These are phyloP conservation scores for Heracleum sosnowskyi DNA, from an alignment of 129 eudicot genomes.

Conservation along the genomic window DNA sequence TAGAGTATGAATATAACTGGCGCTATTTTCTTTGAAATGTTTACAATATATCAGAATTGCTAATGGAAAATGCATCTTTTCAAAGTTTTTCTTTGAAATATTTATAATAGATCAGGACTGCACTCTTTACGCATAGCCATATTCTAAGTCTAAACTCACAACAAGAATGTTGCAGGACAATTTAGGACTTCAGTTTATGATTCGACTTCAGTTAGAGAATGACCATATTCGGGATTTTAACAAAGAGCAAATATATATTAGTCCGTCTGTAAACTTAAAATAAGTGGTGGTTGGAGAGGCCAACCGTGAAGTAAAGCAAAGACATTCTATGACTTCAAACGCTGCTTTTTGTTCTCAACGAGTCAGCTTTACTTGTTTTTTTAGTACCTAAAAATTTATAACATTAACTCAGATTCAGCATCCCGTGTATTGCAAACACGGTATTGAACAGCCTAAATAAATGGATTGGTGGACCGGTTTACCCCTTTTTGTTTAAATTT, in stretches of 20 bases:
- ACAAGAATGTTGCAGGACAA: neutral
- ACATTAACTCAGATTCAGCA: neutral
- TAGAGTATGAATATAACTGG: neutral
- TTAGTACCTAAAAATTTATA: neutral
- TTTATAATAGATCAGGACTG: too few species aligned
- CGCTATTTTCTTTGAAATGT: neutral
- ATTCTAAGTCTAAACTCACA: neutral
- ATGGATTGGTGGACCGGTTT: neutral
- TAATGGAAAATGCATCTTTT: too few species aligned
- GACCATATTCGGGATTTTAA: neutral
- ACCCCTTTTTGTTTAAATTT: neutral
- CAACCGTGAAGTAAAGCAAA: neutral
- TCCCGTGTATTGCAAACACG: neutral
- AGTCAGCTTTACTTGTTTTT: neutral
- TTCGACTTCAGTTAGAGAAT: neutral
- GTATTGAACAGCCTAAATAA: neutral
- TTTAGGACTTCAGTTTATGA: neutral
- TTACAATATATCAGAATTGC: too few species aligned
- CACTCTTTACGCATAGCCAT: neutral
- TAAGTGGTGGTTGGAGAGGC: neutral
- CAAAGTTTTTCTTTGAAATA: too few species aligned
- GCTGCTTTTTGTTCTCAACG: neutral
- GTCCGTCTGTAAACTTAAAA: neutral
- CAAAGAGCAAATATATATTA: too few species aligned
- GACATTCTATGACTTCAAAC: neutral